A percentile compares a stretch with the other conserved stretches of the same genome.
These are phyloP conservation scores for Cladosporium sp. DNA, from an alignment of 2,329 filamentous ascomycete species.

Conservation along the genomic window DNA sequence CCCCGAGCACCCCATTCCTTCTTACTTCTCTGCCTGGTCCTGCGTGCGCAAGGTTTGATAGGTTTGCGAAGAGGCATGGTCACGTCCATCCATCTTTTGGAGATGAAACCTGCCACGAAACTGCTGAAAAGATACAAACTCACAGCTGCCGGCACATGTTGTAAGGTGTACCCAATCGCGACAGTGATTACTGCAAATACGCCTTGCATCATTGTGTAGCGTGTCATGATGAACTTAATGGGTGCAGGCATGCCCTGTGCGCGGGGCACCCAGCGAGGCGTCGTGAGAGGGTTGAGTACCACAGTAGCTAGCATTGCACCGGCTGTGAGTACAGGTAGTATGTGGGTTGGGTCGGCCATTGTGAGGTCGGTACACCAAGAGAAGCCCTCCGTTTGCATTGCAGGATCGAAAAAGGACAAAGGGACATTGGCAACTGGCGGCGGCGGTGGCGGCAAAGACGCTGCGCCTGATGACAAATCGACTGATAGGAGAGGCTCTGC, in stretches of 20 bases:
- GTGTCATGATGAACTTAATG: neutral
- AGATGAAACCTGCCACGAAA: slow-evolving; percentile 16
- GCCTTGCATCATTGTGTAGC: slow-evolving; percentile 18
- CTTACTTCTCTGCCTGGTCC: slow-evolving; percentile 22
- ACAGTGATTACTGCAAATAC: slow-evolving; percentile 29
- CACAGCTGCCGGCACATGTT: slow-evolving; percentile 37
- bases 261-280: neutral
- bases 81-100: slow-evolving; percentile 22
- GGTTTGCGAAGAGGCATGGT: slow-evolving; percentile 22
- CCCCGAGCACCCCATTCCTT: slow-evolving; percentile 13
- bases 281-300: slow-evolving; percentile 16
- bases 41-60: slow-evolving; percentile 25
- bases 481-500: neutral
- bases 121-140: slow-evolving; percentile 36
- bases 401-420: slow-evolving; percentile 36
- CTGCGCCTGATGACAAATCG: neutral
- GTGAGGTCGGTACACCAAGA: slow-evolving; percentile 59
- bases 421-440: neutral
- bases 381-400: slow-evolving; percentile 53
- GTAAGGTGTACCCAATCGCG: slow-evolving; percentile 30
- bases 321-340: slow-evolving; percentile 48
- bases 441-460: neutral
- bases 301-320: slow-evolving; percentile 49
- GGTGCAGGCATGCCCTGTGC: neutral
- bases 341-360: slow-evolving; percentile 47